phyloP scores from a whole-genome alignment of 768 basidiomycete genomes.

The Cyclocybe aegerita region DNA sequence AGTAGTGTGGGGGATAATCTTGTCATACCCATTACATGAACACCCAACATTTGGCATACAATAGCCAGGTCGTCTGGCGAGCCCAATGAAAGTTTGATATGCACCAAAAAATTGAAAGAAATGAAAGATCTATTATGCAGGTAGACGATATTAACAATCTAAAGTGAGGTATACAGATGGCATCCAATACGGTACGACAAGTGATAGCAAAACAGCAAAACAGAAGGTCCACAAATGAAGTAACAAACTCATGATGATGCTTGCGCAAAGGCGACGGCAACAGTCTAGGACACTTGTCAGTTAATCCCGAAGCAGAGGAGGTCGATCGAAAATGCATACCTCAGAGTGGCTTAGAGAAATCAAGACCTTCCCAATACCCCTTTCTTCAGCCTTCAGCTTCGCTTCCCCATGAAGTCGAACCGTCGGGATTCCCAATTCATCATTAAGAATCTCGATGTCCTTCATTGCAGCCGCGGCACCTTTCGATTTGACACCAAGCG shows the following conservation, averaged over 20 bases:
- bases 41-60: not conserved
- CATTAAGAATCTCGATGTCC: conserved; percentile 93
- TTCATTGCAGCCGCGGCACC: conserved; percentile 95
- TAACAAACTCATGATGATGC: conserved; percentile 40
- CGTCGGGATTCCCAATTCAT: conserved; percentile 73
- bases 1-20: conserved; percentile 33
- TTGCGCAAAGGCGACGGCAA: conserved; percentile 88
- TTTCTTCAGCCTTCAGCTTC: conserved; percentile 63
- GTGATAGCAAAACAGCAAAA: conserved; percentile 5
- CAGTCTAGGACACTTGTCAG: conserved; percentile 48
- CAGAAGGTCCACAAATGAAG: not conserved
- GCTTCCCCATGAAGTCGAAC: conserved; percentile 83
- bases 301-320: not conserved
- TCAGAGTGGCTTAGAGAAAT: conserved; percentile 94
- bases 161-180: conserved; percentile 6
- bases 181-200: conserved; percentile 12
- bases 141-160: conserved; percentile 2
- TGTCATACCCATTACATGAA: not conserved
- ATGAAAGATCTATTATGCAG: conserved; percentile 17
- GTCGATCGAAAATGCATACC: conserved; percentile 41
- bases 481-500: conserved; percentile 83
- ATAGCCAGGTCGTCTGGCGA: not conserved
- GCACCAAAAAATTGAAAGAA: not conserved
- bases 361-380: conserved; percentile 72
- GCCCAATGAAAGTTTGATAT: not conserved